phyloP scores from a whole-genome alignment of 2,329 filamentous ascomycete genomes.

The Fusarium papillatum region DNA sequence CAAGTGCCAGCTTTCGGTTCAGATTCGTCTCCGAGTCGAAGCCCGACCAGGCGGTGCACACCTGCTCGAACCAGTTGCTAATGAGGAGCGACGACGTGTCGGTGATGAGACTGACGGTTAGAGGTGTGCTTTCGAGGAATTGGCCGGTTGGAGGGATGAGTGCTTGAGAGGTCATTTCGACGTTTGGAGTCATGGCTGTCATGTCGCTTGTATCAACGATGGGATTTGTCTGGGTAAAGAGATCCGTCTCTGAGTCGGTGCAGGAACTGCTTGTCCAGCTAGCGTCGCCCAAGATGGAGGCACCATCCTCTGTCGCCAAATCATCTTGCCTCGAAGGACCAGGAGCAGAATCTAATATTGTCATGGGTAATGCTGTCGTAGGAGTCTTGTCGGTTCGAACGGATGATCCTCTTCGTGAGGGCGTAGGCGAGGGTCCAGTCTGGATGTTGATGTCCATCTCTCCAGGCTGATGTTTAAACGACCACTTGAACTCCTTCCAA shows the following conservation, averaged over 20 bases:
- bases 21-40: slow-evolving; percentile 55
- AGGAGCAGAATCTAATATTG: background rate
- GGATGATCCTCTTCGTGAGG: slow-evolving; percentile 21
- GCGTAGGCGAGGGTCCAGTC: slow-evolving; percentile 14
- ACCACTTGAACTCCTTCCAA: slow-evolving; percentile 53
- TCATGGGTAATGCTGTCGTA: background rate
- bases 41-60: slow-evolving; percentile 56
- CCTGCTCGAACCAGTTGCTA: slow-evolving; percentile 55
- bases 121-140: slow-evolving; percentile 27
- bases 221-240: slow-evolving; percentile 22
- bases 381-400: slow-evolving; percentile 11
- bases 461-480: slow-evolving; percentile 55
- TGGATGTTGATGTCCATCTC: slow-evolving; percentile 28
- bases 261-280: slow-evolving; percentile 32
- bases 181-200: slow-evolving; percentile 3
- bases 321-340: slow-evolving; percentile 12
- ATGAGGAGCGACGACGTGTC: slow-evolving; percentile 52
- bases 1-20: slow-evolving; percentile 53
- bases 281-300: slow-evolving; percentile 21
- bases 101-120: slow-evolving; percentile 39
- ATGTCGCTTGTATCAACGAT: slow-evolving; percentile 5
- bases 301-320: slow-evolving; percentile 6
- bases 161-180: slow-evolving; percentile 15
- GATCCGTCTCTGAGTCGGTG: slow-evolving; percentile 25
- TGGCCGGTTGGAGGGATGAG: slow-evolving; percentile 22